Evolutionary conservation across 1,284 basidiomycete genomes (phyloP), one percentile per base, ranked within the genome.

Genomic region (Porodaedalea pini): DNA sequence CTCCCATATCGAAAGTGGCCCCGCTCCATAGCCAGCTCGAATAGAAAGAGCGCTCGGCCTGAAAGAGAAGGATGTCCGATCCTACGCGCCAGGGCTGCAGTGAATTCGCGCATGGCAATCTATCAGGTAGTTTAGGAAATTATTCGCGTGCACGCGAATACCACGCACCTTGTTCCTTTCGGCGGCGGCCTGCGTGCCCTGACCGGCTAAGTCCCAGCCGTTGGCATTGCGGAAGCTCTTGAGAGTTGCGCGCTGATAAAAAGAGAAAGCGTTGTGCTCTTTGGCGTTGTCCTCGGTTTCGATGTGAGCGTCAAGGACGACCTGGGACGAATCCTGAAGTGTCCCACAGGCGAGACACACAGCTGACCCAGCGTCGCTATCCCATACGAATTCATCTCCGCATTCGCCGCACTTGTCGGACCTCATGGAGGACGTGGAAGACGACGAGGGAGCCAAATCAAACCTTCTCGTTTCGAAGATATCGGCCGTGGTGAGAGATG

Each of bases 301-400:
- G 29, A 71, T 61, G 60, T 78, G 70, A 32, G 77, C 73, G 11
- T 79, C 75, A 54, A 90, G 78, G 41, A 85, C 70, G 31, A 73
- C 75, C 70, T 84, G 83, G 6, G 75, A 73, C 0, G 85, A 74
- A 64, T 88, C 81, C 19, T 72, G 74, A 17, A 90, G 78, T n/a
- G 82, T 82, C 6, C 83, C 88, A 63, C 87, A 90, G 32, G 64
- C 54, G 4, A 77, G 78, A 69, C 87, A 90, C 62, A 89, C 81
- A 55, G 75, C 70, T 2, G 85, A 84, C 60, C 77, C 79, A 25
- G 78, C 75, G 43, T 79, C 75, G 64, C 80, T 79, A 68, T 82
- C 76, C 75, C 77, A 82, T 61, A 75, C 68, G 29, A 78, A 79
- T 49, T 64, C 27, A n/a, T 71, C 77, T 47, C 77, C 77, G 68